Percentiles rank a stretch among this genome's conserved stretches.
Evolutionary conservation across 192 early-diverging fungal genomes (phyloP).

Genomic region (Mortierella alpina): DNA sequence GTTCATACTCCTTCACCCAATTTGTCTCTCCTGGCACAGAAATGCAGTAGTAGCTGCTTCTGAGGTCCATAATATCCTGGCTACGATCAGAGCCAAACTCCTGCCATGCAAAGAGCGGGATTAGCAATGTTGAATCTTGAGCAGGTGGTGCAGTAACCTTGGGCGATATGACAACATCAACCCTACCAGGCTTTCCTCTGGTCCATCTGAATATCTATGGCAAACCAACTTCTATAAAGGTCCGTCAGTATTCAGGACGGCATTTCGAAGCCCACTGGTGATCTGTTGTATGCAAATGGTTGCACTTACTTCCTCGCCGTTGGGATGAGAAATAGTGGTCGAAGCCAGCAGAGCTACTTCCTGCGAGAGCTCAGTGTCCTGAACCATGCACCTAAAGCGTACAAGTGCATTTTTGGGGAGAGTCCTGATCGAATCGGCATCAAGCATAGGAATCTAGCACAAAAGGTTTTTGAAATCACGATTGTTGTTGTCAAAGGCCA

Average conservation of each 20-base stretch:
- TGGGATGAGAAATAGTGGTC: conserved; percentile 27
- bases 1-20: conserved; percentile 65
- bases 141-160: too few species aligned
- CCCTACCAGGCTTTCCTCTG: conserved; percentile 43
- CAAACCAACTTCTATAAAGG: conserved; percentile 26
- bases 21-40: conserved; percentile 75
- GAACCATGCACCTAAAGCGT: conserved; percentile 85
- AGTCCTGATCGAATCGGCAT: conserved; percentile 36
- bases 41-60: conserved; percentile 74
- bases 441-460: conserved; percentile 58
- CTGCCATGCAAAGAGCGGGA: not conserved
- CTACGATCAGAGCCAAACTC: not conserved
- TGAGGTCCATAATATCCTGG: conserved; percentile 67
- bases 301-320: conserved; percentile 50
- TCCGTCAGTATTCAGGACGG: not conserved
- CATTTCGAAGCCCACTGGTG: not conserved
- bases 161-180: too few species aligned
- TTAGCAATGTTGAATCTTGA: too few species aligned
- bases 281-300: not conserved
- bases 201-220: conserved; percentile 60
- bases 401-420: conserved; percentile 63
- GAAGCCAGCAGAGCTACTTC: conserved; percentile 64
- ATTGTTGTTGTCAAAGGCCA: not conserved
- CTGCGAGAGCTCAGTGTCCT: conserved; percentile 80
- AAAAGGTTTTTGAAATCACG: too few species aligned